Conservation (phyloP, 2,329 filamentous ascomycete species). For the Cercospora sp. region DNA sequence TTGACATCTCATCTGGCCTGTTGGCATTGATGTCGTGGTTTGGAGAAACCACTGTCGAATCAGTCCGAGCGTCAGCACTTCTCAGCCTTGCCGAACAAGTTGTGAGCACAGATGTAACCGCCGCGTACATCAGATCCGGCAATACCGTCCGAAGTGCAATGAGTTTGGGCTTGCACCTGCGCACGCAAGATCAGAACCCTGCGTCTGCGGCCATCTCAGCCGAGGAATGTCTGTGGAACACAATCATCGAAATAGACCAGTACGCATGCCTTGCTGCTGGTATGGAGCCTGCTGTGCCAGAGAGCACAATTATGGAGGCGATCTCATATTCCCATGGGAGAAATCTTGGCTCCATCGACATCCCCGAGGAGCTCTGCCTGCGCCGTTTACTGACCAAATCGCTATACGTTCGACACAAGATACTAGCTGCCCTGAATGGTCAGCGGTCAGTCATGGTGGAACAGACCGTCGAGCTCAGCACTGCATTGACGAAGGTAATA, state of each 20-base stretch:
- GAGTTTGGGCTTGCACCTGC: conserved; percentile 9
- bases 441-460: conserved; percentile 16
- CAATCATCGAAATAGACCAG: conserved; percentile 20
- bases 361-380: conserved; percentile 1
- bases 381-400: conserved; percentile 10
- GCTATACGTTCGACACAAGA: conserved; percentile 16
- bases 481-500: conserved; percentile 13
- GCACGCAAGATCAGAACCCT: neutral
- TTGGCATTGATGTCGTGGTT: conserved; percentile 3
- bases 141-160: conserved; percentile 16
- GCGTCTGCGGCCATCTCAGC: neutral
- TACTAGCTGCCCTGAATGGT: conserved; percentile 18
- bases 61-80: conserved; percentile 3
- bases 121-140: conserved; percentile 18
- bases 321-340: neutral
- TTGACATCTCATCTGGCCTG: conserved; percentile 13
- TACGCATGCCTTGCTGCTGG: conserved; percentile 22
- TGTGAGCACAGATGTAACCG: conserved; percentile 9
- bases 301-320: neutral
- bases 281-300: conserved; percentile 9
- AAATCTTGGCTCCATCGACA: neutral
- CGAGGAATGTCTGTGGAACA: conserved; percentile 14
- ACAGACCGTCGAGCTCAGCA: conserved; percentile 17
- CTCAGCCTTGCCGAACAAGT: conserved; percentile 20
- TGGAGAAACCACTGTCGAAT: conserved; percentile 9